These are phyloP conservation scores for Amanita pseudoporphyria DNA, from an alignment of 768 basidiomycete species.

Conservation along the genomic window DNA sequence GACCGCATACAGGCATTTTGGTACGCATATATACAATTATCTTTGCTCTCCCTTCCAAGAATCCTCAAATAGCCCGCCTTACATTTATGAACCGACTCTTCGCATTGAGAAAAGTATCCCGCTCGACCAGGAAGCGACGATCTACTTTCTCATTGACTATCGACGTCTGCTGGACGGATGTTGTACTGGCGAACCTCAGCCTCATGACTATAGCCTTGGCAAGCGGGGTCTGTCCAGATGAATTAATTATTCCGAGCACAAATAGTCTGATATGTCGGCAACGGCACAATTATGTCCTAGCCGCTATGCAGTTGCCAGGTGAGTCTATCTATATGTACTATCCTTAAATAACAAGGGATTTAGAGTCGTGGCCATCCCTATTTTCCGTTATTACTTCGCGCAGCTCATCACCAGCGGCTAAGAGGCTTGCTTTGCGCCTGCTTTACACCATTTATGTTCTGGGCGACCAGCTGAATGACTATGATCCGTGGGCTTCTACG, in stretches of 20 bases:
- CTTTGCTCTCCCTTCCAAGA: not conserved
- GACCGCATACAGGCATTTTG: not conserved
- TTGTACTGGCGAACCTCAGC: slow-evolving; percentile 44
- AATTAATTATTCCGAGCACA: slow-evolving; percentile 4
- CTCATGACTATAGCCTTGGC: slow-evolving; percentile 20
- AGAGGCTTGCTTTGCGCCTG: slow-evolving; percentile 47
- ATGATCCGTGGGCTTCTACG: slow-evolving; percentile 14
- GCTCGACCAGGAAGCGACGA: not conserved
- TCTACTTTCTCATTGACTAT: slow-evolving; percentile 10
- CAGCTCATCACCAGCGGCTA: slow-evolving; percentile 47
- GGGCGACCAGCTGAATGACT: slow-evolving; percentile 26
- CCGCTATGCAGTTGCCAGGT: slow-evolving; percentile 66
- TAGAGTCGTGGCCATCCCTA: slow-evolving; percentile 49
- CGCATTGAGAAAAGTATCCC: slow-evolving; percentile 40
- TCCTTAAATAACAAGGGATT: slow-evolving; percentile 3
- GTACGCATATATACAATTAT: slow-evolving; percentile 9
- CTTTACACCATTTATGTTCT: slow-evolving; percentile 48
- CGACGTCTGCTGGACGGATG: slow-evolving; percentile 59
- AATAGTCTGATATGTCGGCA: slow-evolving; percentile 28
- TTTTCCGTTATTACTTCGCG: slow-evolving; percentile 35
- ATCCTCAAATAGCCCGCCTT: slow-evolving; percentile 16
- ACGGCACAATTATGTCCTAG: slow-evolving; percentile 43
- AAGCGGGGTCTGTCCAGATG: slow-evolving; percentile 7
- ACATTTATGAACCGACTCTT: slow-evolving; percentile 35
- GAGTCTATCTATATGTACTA: slow-evolving; percentile 8